Conservation (phyloP, 225 moss, liverwort and hornwort species). For the Climacium dendroides region DNA sequence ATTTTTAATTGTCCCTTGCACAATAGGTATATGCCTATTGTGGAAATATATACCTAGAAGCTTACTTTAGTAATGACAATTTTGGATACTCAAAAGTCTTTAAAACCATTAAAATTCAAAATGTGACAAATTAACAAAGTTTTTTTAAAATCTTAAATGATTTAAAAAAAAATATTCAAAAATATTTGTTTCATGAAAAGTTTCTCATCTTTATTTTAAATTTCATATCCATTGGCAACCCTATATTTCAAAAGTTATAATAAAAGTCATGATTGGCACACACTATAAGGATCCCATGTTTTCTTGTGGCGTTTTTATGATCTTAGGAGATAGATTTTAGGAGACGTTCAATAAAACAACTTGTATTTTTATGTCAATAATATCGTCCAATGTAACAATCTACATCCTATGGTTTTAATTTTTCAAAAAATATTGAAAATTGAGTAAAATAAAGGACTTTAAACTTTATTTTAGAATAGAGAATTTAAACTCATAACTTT, state of each 20-base stretch:
- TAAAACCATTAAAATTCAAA: neutral
- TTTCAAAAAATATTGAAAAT: no score
- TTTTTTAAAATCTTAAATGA: neutral
- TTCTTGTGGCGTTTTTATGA: no score
- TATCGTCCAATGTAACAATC: no score
- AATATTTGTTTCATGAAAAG: fast-evolving
- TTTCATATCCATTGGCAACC: neutral
- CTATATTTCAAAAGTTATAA: neutral
- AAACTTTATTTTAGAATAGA: no score
- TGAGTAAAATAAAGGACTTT: no score
- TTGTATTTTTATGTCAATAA: no score
- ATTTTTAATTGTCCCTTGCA: neutral
- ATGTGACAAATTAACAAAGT: neutral
- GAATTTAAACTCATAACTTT: no score
- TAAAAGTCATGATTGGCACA: fast-evolving
- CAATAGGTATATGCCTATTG: neutral
- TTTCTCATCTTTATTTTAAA: neutral
- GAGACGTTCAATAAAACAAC: no score
- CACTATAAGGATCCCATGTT: no score
- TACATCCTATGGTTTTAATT: no score
- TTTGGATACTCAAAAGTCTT: neutral
- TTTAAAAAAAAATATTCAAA: neutral
- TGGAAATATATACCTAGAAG: neutral
- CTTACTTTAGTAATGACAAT: neutral
- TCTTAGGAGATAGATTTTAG: no score